Conservation (phyloP, 2,329 filamentous ascomycete genomes). For the Aplosporella prunicola region DNA sequence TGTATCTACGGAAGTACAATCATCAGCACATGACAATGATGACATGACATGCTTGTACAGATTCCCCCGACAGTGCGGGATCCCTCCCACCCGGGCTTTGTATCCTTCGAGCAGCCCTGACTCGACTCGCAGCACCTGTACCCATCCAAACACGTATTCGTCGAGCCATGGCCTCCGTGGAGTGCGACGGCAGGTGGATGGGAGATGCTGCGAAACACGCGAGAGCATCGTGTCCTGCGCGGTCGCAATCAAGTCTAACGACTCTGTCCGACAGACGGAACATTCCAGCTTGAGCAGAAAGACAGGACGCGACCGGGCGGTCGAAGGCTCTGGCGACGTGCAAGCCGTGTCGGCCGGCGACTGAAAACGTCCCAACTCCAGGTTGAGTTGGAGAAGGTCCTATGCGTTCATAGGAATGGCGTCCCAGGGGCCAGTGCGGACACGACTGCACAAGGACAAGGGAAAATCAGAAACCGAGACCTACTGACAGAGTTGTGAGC, state of each 20-base stretch:
- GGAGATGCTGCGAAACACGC: not conserved
- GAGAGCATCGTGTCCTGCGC: not conserved
- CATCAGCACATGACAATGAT: not conserved
- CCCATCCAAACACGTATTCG: not conserved
- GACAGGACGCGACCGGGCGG: not conserved
- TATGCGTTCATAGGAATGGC: not conserved
- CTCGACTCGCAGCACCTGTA: not conserved
- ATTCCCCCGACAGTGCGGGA: not conserved
- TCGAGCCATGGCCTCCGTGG: not conserved
- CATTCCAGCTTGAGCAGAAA: not conserved
- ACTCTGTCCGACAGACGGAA: too few species aligned
- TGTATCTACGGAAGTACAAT: too few species aligned
- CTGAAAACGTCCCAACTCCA: not conserved
- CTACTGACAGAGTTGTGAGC: too few species aligned
- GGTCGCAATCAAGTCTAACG: too few species aligned
- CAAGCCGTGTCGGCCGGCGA: not conserved
- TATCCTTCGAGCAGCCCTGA: not conserved
- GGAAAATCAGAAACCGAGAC: too few species aligned
- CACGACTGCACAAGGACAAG: too few species aligned
- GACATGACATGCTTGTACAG: not conserved
- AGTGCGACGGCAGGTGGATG: not conserved
- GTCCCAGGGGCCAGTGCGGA: slow-evolving; percentile 4
- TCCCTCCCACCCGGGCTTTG: not conserved
- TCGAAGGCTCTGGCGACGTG: not conserved
- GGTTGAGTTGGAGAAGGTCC: not conserved